phyloP scores from a whole-genome alignment of 2,329 filamentous ascomycete species.

The Moelleriella libera region DNA sequence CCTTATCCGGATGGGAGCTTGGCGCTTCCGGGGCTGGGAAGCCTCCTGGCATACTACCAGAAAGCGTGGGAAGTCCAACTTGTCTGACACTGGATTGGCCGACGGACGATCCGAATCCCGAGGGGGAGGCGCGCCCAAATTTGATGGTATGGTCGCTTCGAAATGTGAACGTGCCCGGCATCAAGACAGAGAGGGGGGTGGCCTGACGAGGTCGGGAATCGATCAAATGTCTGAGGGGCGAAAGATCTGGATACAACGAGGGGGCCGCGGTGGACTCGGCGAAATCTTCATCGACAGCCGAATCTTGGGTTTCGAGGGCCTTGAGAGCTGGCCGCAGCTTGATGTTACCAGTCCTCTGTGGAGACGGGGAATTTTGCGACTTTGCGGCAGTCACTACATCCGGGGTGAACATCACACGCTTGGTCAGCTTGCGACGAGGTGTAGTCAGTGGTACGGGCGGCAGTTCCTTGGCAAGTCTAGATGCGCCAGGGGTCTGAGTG shows the following conservation, averaged over 20 bases:
- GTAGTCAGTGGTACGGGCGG: slow-evolving; percentile 44
- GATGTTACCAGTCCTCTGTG: slow-evolving; percentile 34
- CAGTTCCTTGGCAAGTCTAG: slow-evolving; percentile 34
- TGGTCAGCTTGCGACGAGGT: slow-evolving; percentile 50
- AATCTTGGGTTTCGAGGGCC: slow-evolving; percentile 12
- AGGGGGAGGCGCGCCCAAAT: slow-evolving; percentile 32
- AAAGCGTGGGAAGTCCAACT: slow-evolving; percentile 36
- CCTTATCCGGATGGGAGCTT: slow-evolving; percentile 32
- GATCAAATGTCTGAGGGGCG: slow-evolving; percentile 21
- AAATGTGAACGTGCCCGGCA: slow-evolving; percentile 49
- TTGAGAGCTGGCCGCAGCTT: slow-evolving; percentile 21
- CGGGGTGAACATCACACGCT: slow-evolving; percentile 70
- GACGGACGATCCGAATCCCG: slow-evolving; percentile 40
- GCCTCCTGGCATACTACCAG: slow-evolving; percentile 37
- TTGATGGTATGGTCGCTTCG: slow-evolving; percentile 51
- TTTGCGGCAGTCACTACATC: slow-evolving; percentile 40
- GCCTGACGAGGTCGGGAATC: slow-evolving; percentile 10
- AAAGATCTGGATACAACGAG: slow-evolving; percentile 40
- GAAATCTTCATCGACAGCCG: slow-evolving; percentile 14
- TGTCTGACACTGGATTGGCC: slow-evolving; percentile 49
- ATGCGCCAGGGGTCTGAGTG: slow-evolving; percentile 32
- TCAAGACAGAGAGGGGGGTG: slow-evolving; percentile 20
- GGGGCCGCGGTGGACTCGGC: slow-evolving; percentile 14
- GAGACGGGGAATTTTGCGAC: slow-evolving; percentile 39
- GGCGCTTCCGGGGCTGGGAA: slow-evolving; percentile 28